Conservation (phyloP, 768 basidiomycete species). For the Harrya chromipes region DNA sequence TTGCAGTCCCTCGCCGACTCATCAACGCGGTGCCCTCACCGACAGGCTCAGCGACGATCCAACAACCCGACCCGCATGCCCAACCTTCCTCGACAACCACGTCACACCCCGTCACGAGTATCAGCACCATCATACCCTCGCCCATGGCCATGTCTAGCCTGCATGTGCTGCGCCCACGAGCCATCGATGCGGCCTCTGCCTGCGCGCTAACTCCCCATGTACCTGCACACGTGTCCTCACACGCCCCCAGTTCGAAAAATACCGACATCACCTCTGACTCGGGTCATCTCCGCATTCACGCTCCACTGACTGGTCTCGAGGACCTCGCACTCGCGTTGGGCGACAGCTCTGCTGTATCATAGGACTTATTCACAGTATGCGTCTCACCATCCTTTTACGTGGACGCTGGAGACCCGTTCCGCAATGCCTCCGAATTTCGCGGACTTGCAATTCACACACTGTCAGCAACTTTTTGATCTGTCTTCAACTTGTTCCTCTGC, state of each 20-base stretch:
- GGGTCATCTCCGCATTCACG: no score
- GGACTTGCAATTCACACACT: slow-evolving; percentile 20
- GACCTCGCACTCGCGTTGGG: slow-evolving; percentile 5
- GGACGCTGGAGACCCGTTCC: slow-evolving; percentile 1
- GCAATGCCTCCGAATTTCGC: slow-evolving; percentile 27
- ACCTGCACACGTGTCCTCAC: slow-evolving; percentile 33
- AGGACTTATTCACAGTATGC: neutral
- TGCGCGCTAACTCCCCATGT: slow-evolving; percentile 31
- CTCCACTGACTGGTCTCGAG: no score
- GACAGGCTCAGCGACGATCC: neutral
- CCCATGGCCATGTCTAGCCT: neutral
- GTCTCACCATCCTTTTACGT: slow-evolving; percentile 17
- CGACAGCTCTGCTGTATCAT: slow-evolving; percentile 3
- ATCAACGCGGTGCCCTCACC: slow-evolving; percentile 18
- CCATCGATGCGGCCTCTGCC: neutral
- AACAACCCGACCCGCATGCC: neutral
- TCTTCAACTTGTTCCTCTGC: neutral
- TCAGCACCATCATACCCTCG: neutral
- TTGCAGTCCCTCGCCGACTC: slow-evolving; percentile 15
- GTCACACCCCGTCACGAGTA: no score
- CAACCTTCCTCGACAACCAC: no score
- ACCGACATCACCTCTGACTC: no score
- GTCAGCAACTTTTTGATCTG: neutral
- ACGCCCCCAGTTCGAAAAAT: slow-evolving; percentile 23
- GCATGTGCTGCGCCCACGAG: slow-evolving; percentile 2